These are phyloP conservation scores for Aspergillus fischeri DNA, from an alignment of 2,329 filamentous ascomycete species.

Conservation along the genomic window DNA sequence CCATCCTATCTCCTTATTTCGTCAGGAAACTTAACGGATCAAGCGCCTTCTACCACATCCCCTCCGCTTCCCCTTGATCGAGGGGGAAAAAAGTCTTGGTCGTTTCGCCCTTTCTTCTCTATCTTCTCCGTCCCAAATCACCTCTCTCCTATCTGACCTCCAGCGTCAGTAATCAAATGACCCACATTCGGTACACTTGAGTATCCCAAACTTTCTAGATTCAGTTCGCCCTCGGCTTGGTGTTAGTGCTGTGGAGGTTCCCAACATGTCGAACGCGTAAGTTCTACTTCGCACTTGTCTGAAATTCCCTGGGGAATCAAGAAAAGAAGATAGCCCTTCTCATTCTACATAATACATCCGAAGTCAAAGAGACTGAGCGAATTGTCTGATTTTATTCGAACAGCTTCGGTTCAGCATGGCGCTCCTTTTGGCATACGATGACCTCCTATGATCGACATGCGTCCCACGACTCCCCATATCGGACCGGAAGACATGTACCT, in stretches of 20 bases:
- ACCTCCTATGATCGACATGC: conserved; percentile 79
- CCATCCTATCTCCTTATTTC: conserved; percentile 5
- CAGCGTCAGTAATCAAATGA: conserved; percentile 12
- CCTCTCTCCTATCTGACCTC: neutral
- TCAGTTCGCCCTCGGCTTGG: conserved; percentile 5
- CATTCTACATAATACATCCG: neutral
- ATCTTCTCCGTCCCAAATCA: neutral
- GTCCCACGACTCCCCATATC: conserved; percentile 86
- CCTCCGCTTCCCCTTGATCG: conserved; percentile 6
- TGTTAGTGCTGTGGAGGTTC: conserved; percentile 2
- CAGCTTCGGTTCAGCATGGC: conserved; percentile 69
- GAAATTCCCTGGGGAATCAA: neutral
- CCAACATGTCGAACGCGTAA: conserved; percentile 20
- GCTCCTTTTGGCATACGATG: conserved; percentile 93
- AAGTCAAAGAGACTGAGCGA: neutral
- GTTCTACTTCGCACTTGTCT: conserved; percentile 3
- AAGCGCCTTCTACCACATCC: conserved; percentile 1
- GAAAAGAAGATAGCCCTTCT: neutral
- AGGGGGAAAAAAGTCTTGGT: conserved; percentile 22
- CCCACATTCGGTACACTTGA: conserved; percentile 8
- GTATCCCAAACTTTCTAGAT: conserved; percentile 2
- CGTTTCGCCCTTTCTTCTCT: conserved; percentile 2
- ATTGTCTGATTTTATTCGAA: conserved; percentile 4
- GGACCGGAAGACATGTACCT: conserved; percentile 84
- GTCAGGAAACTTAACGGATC: neutral